Conservation (phyloP, 345 rosid species). For the Pistacia atlantica region DNA sequence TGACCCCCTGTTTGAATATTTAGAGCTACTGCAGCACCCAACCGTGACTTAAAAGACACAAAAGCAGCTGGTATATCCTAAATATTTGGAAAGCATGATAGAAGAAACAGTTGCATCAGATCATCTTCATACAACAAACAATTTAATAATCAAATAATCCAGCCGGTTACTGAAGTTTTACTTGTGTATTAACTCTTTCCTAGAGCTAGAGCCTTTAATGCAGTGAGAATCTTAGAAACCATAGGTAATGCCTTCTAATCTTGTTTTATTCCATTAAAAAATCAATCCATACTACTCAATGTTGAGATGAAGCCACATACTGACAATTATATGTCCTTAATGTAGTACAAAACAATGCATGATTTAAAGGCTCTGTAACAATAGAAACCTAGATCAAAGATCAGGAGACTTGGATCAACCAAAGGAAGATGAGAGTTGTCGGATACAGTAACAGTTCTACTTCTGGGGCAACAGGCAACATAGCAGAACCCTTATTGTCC, state of each 20-base stretch:
- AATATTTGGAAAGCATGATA: constrained; percentile 21
- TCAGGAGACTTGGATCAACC: neutral
- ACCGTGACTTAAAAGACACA: constrained; percentile 81
- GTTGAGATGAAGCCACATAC: neutral
- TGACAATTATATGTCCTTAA: neutral
- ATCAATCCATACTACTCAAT: neutral
- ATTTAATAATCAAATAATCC: constrained; percentile 2
- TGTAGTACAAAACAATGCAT: neutral
- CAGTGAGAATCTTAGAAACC: neutral
- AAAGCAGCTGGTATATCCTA: constrained; percentile 94
- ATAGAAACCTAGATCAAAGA: neutral
- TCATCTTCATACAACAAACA: neutral
- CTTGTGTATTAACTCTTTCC: neutral
- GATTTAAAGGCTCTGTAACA: neutral
- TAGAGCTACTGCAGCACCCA: constrained; percentile 75
- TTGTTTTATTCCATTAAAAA: neutral
- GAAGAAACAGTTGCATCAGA: constrained; percentile 17
- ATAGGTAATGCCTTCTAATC: neutral
- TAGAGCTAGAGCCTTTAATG: constrained; percentile 1
- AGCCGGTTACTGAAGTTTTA: neutral
- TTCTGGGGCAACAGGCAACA: neutral
- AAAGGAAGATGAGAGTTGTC: neutral
- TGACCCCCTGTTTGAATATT: constrained; percentile 77
- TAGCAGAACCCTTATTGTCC: neutral
- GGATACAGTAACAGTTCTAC: neutral